Evolutionary conservation across 495 filamentous ascomycete species (phyloP).

Genomic region (Pyronema omphalodes): DNA sequence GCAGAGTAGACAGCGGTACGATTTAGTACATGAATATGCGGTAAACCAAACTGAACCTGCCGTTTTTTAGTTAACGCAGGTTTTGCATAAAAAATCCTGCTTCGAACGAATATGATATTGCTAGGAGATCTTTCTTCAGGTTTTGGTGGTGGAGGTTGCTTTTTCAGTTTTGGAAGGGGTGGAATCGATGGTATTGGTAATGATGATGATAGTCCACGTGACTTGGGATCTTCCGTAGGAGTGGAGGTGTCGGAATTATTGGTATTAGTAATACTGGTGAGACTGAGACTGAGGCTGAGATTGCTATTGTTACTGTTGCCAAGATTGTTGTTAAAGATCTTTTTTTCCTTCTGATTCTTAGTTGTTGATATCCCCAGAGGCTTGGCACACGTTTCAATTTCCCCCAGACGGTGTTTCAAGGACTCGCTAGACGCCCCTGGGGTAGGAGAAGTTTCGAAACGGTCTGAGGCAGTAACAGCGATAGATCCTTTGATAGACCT

Average conservation of each 20-base stretch:
- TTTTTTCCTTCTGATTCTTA: no score
- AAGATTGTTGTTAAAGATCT: no score
- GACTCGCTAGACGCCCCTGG: slow-evolving; percentile 3
- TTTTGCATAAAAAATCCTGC: slow-evolving; percentile 70
- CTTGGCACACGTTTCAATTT: slow-evolving; percentile 12
- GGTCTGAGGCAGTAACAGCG: background rate
- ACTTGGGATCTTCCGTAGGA: no score
- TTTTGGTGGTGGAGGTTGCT: background rate
- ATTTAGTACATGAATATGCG: slow-evolving; percentile 44
- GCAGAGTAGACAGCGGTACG: background rate
- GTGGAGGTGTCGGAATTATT: no score
- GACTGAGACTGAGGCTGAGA: no score
- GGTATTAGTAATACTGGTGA: no score
- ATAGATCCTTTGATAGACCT: no score
- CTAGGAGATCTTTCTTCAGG: slow-evolving; percentile 27
- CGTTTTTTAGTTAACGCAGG: slow-evolving; percentile 48
- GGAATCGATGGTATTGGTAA: background rate
- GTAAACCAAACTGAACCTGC: slow-evolving; percentile 51
- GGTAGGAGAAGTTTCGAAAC: background rate
- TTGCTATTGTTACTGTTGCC: no score
- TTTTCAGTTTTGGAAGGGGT: background rate
- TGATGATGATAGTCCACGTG: background rate
- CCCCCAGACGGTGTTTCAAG: slow-evolving; percentile 22
- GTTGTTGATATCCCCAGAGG: no score
- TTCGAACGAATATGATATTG: slow-evolving; percentile 58